These are phyloP conservation scores for Cladophialophora psammophila DNA, from an alignment of 2,329 filamentous ascomycete genomes.

Conservation along the genomic window DNA sequence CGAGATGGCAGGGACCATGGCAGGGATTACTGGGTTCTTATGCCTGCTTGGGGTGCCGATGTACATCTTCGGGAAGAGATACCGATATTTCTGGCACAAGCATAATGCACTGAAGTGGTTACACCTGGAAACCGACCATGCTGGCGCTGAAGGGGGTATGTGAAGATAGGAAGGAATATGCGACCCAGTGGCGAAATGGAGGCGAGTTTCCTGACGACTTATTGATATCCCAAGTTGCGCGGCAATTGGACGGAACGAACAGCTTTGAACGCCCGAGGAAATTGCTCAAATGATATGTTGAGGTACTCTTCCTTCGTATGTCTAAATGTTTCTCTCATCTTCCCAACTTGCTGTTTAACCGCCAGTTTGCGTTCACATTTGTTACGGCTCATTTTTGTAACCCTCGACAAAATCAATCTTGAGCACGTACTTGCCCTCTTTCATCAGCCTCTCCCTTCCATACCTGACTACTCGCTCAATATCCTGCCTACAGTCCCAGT, in stretches of 20 bases:
- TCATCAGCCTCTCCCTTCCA: conserved; percentile 24
- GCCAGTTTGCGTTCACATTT: not conserved
- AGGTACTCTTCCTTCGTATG: not conserved
- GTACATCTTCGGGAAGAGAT: conserved; percentile 48
- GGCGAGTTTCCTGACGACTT: not conserved
- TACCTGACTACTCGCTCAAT: conserved; percentile 22
- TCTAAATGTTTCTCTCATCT: not conserved
- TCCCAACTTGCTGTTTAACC: not conserved
- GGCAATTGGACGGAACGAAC: not conserved
- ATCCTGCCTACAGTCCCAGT: conserved; percentile 34
- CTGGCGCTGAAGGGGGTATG: conserved; percentile 19
- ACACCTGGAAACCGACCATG: conserved; percentile 29
- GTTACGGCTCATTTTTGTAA: conserved; percentile 34
- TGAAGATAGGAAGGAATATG: not conserved
- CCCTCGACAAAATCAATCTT: conserved; percentile 31
- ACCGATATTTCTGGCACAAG: conserved; percentile 42
- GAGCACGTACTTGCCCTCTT: conserved; percentile 26
- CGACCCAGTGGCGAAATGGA: not conserved
- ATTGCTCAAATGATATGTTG: not conserved
- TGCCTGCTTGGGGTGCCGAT: conserved; percentile 46
- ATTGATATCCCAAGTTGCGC: not conserved
- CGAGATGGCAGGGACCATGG: conserved; percentile 45
- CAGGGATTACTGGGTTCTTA: conserved; percentile 45
- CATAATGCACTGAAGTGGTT: conserved; percentile 28
- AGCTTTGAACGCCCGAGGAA: not conserved